These are phyloP conservation scores for Luffa aegyptiaca DNA, from an alignment of 306 rosid genomes.

Conservation along the genomic window DNA sequence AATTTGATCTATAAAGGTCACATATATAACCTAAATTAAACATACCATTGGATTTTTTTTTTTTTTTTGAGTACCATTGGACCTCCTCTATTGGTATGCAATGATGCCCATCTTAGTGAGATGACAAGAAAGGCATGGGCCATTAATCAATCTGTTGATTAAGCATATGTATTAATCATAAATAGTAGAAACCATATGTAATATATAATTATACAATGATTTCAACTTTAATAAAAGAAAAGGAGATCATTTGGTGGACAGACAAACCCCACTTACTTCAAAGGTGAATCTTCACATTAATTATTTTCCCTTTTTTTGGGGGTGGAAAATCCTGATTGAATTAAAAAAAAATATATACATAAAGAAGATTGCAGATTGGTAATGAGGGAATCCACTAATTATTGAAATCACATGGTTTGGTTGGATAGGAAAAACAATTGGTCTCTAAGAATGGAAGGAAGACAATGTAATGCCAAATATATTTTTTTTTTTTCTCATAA, in stretches of 20 bases:
- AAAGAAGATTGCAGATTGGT: constrained; percentile 1
- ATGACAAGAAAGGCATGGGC: neutral
- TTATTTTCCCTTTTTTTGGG: constrained; percentile 2
- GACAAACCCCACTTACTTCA: constrained; percentile 6
- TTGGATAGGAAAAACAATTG: neutral
- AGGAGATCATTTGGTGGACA: neutral
- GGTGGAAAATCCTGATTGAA: neutral
- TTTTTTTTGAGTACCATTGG: neutral
- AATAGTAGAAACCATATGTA: neutral
- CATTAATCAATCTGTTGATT: neutral
- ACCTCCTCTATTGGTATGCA: neutral
- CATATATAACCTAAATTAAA: too few relatives aligned
- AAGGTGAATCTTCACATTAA: constrained; percentile 1
- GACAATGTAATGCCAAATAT: constrained; percentile 3
- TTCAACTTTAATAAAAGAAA: neutral
- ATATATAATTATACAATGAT: constrained; percentile 7
- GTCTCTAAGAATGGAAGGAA: neutral
- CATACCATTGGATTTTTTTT: too few relatives aligned
- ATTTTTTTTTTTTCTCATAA: neutral
- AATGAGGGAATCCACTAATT: neutral
- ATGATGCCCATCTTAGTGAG: neutral
- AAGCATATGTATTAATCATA: neutral
- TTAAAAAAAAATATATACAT: neutral
- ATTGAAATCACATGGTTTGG: neutral
- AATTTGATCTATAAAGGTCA: neutral